A percentile compares a stretch with the other conserved stretches of the same genome.
phyloP scores from a whole-genome alignment of 202 grass and related monocot species.

The Dendrocalamus latiflorus region DNA sequence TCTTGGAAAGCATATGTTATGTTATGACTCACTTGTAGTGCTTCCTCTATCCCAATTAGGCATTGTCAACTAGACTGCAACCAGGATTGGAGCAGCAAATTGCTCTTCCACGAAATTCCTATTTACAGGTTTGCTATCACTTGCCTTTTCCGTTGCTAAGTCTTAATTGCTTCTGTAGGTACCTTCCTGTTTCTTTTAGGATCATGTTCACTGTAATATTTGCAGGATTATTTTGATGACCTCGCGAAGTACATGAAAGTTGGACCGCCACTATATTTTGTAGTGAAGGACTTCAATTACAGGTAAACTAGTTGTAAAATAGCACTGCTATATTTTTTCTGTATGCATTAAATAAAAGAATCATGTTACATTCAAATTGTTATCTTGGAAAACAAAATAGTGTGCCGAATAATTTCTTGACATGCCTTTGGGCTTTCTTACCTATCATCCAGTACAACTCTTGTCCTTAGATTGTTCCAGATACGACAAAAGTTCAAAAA shows the following conservation, averaged over 20 bases:
- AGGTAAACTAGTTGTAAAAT: slow-evolving; percentile 52
- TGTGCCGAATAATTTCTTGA: neutral
- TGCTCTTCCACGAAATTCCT: slow-evolving; percentile 86
- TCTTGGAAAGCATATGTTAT: neutral
- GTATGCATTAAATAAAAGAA: neutral
- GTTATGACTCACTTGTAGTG: neutral
- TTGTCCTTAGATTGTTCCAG: neutral
- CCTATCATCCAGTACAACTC: neutral
- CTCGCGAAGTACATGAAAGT: slow-evolving; percentile 89
- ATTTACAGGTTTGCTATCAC: slow-evolving; percentile 67
- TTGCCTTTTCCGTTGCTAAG: slow-evolving; percentile 6
- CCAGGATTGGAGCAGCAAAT: slow-evolving; percentile 91
- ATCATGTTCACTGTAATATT: slow-evolving; percentile 16
- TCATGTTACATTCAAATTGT: neutral
- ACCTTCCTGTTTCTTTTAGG: slow-evolving; percentile 23
- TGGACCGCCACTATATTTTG: slow-evolving; percentile 94
- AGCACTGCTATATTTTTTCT: neutral
- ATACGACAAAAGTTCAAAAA: neutral
- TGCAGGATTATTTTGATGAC: slow-evolving; percentile 83
- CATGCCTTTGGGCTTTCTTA: neutral
- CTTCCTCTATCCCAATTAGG: slow-evolving; percentile 48
- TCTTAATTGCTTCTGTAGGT: neutral
- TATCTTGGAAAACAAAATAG: neutral
- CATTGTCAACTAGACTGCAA: slow-evolving; percentile 72
- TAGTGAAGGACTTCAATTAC: slow-evolving; percentile 95